Base-by-base conservation (phyloP, 306 rosid species). In the Cucurbita maxima region DNA sequence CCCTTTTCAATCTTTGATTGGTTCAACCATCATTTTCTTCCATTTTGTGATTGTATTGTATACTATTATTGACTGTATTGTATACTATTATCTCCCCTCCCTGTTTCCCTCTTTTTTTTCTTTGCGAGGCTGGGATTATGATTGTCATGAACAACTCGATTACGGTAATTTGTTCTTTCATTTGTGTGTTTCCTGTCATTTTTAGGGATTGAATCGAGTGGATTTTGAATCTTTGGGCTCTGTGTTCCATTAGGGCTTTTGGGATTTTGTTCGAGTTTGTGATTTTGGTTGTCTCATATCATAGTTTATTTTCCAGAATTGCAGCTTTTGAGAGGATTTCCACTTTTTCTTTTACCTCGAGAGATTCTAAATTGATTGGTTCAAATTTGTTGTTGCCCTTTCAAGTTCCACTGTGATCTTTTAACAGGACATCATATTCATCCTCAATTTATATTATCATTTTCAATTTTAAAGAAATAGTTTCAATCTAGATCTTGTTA, bases 131-230 rank as follows among this genome's bases (percentile, higher is more conserved):
- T 69, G 22, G 22, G 43, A 41, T 55, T 77, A 76, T 76, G 56
- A 53, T 81, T 91, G 78, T 78, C 58, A 94, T 94, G 98, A 94
- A 94, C 87, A 96, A 94, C 79, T 87, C 90, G 54, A 97, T 94
- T 53, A 66, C 95, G 89, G 98, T 90, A 86, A 84, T 81, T 80
- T 60, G 18, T 41, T 58, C 75, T 75, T 67, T 41, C 0, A 5
- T 51, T 44, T 71, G 4, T 19, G 11, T 13, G 34, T 74, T 19
- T 41, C 25, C 37, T 53, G 18, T 43, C 14, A 30, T 70, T 50
- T 15, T 44, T 61, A 6, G 50, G 69, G 69, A 8, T 82, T 74
- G 79, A 25, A 69, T 58, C 51, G 4, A n/a, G 30, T 56, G 15
- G 16, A 68, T 45, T 61, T 61, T 66, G 73, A 36, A 78, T 25